Conservation (phyloP, 306 rosid species). For the Sophora flavescens region DNA sequence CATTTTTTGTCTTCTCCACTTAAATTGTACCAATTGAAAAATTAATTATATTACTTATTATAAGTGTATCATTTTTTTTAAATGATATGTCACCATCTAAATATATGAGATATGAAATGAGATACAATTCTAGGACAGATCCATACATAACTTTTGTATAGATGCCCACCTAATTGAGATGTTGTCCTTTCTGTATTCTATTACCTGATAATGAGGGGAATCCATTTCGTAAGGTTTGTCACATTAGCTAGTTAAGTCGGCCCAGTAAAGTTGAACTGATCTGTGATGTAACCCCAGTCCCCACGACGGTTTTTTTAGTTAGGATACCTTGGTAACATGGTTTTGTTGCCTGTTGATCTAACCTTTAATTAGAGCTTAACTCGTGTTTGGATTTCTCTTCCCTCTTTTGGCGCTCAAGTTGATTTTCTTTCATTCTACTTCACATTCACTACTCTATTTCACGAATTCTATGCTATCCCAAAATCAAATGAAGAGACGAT, state of each 20-base stretch:
- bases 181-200: slow-evolving; percentile 33
- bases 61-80: too few relatives aligned
- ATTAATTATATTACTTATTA: too few relatives aligned
- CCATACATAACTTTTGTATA: neutral
- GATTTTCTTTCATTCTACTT: slow-evolving; percentile 1
- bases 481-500: neutral
- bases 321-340: slow-evolving; percentile 38
- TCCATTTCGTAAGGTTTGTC: slow-evolving; percentile 26
- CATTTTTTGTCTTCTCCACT: too few relatives aligned
- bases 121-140: too few relatives aligned
- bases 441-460: neutral
- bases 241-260: slow-evolving; percentile 26
- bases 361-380: neutral
- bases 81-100: too few relatives aligned
- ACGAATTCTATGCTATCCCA: neutral
- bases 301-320: slow-evolving; percentile 44
- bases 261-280: slow-evolving; percentile 39
- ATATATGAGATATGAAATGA: too few relatives aligned
- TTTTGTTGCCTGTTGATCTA: slow-evolving; percentile 12
- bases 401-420: neutral
- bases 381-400: slow-evolving; percentile 27
- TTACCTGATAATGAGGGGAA: slow-evolving; percentile 41
- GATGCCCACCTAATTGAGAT: slow-evolving; percentile 34
- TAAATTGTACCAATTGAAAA: too few relatives aligned
- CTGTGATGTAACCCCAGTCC: slow-evolving; percentile 42